Evolutionary conservation across 2,329 filamentous ascomycete species (phyloP).

Genomic region (Talaromyces rugulosus): DNA sequence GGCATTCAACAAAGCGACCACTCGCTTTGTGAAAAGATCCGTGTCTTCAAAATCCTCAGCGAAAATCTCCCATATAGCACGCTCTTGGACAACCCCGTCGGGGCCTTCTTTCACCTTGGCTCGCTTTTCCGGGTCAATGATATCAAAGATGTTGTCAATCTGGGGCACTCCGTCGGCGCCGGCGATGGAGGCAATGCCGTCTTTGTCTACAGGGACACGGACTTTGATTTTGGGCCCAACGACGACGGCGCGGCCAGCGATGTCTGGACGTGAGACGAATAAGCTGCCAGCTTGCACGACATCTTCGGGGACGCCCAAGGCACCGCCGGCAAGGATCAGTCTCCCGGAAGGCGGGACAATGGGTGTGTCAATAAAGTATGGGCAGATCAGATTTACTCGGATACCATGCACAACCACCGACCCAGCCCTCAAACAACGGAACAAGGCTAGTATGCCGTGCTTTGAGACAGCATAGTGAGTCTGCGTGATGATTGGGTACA

Average conservation of each 20-base stretch:
- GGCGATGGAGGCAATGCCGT: constrained; percentile 19
- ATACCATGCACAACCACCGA: constrained; percentile 48
- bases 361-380: constrained; percentile 64
- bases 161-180: constrained; percentile 15
- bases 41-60: constrained; percentile 55
- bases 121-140: constrained; percentile 13
- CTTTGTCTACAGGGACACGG: constrained; percentile 22
- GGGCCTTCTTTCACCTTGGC: constrained; percentile 15
- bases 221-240: constrained; percentile 55
- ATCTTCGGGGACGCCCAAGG: constrained; percentile 51
- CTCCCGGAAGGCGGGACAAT: constrained; percentile 48
- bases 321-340: constrained; percentile 54
- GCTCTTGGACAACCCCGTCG: constrained; percentile 27
- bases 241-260: constrained; percentile 55
- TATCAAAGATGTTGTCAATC: constrained; percentile 13
- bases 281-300: constrained; percentile 62
- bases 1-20: constrained; percentile 53
- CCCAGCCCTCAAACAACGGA: constrained; percentile 53
- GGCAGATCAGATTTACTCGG: constrained; percentile 62
- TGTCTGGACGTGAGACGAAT: constrained; percentile 55
- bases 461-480: constrained; percentile 59
- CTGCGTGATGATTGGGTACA: constrained; percentile 37
- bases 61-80: constrained; percentile 58
- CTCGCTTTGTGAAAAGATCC: constrained; percentile 54
- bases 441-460: constrained; percentile 63